Evolutionary conservation across 495 filamentous ascomycete species (phyloP), one percentile per base, ranked within the genome.

Genomic region (Xylaria scruposa): DNA sequence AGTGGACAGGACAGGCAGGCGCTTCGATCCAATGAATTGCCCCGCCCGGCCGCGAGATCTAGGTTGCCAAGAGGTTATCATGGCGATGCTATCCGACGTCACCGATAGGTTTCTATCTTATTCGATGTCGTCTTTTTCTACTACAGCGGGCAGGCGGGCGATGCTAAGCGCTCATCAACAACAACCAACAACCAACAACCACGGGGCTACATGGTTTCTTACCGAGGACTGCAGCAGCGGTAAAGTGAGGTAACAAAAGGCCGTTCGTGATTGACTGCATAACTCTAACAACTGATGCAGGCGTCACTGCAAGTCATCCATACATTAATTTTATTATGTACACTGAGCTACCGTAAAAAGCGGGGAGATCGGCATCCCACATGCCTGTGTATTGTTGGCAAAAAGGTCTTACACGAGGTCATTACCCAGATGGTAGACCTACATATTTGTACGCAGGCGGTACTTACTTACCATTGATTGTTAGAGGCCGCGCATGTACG

Each of bases 321-420:
- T 31, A 1, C 29, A 31, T 31, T 31, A 1, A 1, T 31, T 31
- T 31, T 36, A 36, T 36, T 36, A 36, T 12, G 8, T 42, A 42
- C 12, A 42, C 38, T 42, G 38, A 10, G 10, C 51, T 54, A 29
- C 53, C 29, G 26, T 56, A 56, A 31, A 31, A 56, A 56, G 26
- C 26, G 26, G 53, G 53, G 53, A 29, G 53, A 56, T 56, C 53
- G 26, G 26, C 53, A 56, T 56, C 12, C 53, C 53, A 56, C 53
- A 31, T 31, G 53, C 53, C 53, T 10, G 53, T 31, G 5, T 56
- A 31, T 31, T 56, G 26, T 31, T 56, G 53, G 29, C 29, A 24
- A 21, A 56, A 6, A 31, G 21, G 24, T 56, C 3, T 24, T 56
- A 56, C 51, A 56, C 8, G 21, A 53, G 24, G 10, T 29, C 51